Conservation (phyloP, 805 yeast species). For the Wickerhamomyces queroliae region DNA sequence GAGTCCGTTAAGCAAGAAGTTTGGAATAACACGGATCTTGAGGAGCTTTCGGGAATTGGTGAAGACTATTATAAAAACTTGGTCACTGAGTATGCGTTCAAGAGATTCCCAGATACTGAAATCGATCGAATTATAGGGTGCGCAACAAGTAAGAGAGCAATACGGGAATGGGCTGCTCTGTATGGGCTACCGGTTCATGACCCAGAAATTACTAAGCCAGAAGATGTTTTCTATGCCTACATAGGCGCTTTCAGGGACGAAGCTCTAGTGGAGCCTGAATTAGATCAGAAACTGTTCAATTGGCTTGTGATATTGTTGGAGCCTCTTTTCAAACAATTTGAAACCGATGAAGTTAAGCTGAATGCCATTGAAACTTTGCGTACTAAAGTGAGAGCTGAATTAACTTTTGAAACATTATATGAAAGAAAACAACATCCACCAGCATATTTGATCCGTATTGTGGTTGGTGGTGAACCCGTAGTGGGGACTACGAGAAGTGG, state of each 20-base stretch:
- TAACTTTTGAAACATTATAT: not conserved
- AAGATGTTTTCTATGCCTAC: conserved; percentile 6
- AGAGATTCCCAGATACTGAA: conserved; percentile 5
- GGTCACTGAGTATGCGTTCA: conserved; percentile 1
- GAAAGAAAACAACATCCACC: not conserved
- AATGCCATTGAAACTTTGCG: conserved; percentile 3
- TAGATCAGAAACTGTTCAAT: not conserved
- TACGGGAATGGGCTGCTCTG: conserved; percentile 2
- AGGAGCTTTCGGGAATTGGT: conserved; percentile 3
- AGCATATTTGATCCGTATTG: not conserved
- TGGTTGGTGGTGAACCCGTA: not conserved
- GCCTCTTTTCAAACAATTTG: conserved; percentile 3
- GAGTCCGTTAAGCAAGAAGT: not conserved
- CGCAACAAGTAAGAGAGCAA: conserved; percentile 1
- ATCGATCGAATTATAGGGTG: conserved; percentile 1
- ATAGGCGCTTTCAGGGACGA: conserved; percentile 9
- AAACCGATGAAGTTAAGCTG: not conserved
- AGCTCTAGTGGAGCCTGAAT: conserved; percentile 1
- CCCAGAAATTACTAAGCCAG: not conserved
- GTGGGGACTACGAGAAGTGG: not conserved
- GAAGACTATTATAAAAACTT: conserved; percentile 2
- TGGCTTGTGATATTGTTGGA: conserved; percentile 8
- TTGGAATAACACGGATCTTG: not conserved
- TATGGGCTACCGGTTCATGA: conserved; percentile 1
- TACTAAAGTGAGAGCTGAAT: not conserved